These are phyloP conservation scores for Chalara sp. DNA, from an alignment of 2,329 filamentous ascomycete species.

Conservation along the genomic window DNA sequence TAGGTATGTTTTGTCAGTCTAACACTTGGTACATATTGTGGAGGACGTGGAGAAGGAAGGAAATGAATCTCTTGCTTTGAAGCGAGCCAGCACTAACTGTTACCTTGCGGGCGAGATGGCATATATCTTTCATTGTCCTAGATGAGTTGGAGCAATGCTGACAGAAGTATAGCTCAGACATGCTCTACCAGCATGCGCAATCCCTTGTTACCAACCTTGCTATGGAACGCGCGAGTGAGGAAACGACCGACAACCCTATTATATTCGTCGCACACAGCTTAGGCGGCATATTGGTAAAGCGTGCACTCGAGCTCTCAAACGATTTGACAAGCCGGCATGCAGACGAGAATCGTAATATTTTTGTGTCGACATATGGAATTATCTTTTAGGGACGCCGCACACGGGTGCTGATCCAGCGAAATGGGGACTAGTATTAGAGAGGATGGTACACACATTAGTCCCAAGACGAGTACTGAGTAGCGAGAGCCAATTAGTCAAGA, in stretches of 20 bases:
- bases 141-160: constrained; percentile 2
- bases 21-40: too few species aligned
- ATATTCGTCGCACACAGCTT: constrained; percentile 72
- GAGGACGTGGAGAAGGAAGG: too few species aligned
- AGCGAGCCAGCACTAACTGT: too few species aligned
- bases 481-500: constrained; percentile 62
- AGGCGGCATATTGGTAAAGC: constrained; percentile 66
- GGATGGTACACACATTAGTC: constrained; percentile 57
- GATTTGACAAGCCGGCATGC: constrained; percentile 52
- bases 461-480: constrained; percentile 61
- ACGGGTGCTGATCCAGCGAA: constrained; percentile 60
- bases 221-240: constrained; percentile 52
- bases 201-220: constrained; percentile 57
- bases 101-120: too few species aligned
- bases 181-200: constrained; percentile 65
- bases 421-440: constrained; percentile 62
- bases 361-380: constrained; percentile 68
- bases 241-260: constrained; percentile 56
- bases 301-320: constrained; percentile 60
- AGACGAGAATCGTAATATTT: constrained; percentile 61
- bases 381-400: constrained; percentile 72
- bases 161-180: constrained; percentile 48
- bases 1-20: constrained; percentile 9
- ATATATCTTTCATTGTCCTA: neutral
- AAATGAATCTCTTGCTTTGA: too few species aligned